phyloP scores from a whole-genome alignment of 2,329 filamentous ascomycete species.

The Nigrospora sphaerica region DNA sequence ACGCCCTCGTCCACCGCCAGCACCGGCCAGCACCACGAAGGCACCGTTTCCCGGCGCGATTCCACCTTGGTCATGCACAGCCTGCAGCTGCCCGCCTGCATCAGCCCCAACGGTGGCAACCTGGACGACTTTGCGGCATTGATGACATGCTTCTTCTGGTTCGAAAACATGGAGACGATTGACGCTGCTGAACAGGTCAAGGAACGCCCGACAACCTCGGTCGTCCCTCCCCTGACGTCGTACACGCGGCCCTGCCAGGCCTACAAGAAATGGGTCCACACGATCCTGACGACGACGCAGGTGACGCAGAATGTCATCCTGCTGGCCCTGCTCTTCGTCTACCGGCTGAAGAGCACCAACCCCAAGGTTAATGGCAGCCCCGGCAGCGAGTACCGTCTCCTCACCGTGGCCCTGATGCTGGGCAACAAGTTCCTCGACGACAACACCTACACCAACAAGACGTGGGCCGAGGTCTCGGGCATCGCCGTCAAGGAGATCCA shows the following conservation, averaged over 20 bases:
- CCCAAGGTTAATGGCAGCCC: slow-evolving; percentile 82
- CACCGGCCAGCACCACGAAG: slow-evolving; percentile 19
- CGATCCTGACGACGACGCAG: slow-evolving; percentile 86
- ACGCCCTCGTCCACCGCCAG: slow-evolving; percentile 27
- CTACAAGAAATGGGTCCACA: slow-evolving; percentile 91
- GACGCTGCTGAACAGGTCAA: slow-evolving; percentile 62
- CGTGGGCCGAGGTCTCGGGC: slow-evolving; percentile 95
- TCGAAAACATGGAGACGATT: slow-evolving; percentile 78
- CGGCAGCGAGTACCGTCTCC: slow-evolving; percentile 85
- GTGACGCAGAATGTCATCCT: slow-evolving; percentile 94
- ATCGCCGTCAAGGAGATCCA: slow-evolving; percentile 94
- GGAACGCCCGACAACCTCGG: slow-evolving; percentile 26
- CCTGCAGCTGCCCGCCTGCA: slow-evolving; percentile 67
- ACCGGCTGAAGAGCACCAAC: slow-evolving; percentile 85
- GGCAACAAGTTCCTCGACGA: slow-evolving; percentile 98
- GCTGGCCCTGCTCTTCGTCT: slow-evolving; percentile 84
- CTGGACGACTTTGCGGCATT: slow-evolving; percentile 78
- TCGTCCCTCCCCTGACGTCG: slow-evolving; percentile 46
- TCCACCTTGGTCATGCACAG: slow-evolving; percentile 47
- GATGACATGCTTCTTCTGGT: slow-evolving; percentile 98
- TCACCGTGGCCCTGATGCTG: slow-evolving; percentile 94
- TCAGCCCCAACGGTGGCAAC: slow-evolving; percentile 68
- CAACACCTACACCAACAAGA: slow-evolving; percentile 99
- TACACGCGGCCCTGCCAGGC: slow-evolving; percentile 71
- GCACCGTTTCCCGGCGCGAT: slow-evolving; percentile 27